A percentile compares a stretch with the other conserved stretches of the same genome.
Conservation (phyloP, 179 eudicot species). For the Sideroxylon spinosum region DNA sequence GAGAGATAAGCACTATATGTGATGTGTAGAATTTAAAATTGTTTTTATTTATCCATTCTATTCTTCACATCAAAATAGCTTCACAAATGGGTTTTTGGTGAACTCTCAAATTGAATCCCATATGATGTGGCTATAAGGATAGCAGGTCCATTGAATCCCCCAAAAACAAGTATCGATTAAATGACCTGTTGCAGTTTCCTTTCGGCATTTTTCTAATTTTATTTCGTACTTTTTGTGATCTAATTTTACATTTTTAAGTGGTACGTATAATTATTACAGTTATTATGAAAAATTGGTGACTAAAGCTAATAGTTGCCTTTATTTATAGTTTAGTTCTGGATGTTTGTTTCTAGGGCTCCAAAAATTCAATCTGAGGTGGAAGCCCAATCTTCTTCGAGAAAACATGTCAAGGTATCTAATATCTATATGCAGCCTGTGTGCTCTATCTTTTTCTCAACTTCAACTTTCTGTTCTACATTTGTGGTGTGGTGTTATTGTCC, state of each 20-base stretch:
- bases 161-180: not conserved
- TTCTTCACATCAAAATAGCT: not conserved
- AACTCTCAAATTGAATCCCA: not conserved
- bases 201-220: not conserved
- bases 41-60: not conserved
- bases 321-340: constrained; percentile 11
- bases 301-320: not conserved
- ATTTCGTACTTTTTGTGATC: not conserved
- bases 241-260: constrained; percentile 2
- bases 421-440: constrained; percentile 6
- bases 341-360: constrained; percentile 42
- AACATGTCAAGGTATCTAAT: constrained; percentile 49
- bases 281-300: not conserved
- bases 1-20: not conserved
- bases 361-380: constrained; percentile 43
- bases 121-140: not conserved
- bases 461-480: not conserved
- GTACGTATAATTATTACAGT: not conserved
- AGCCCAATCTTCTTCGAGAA: constrained; percentile 31
- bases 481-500: not conserved
- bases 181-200: not conserved
- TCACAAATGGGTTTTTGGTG: not conserved
- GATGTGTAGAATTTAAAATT: not conserved
- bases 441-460: not conserved
- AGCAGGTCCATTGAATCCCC: not conserved